These are phyloP conservation scores for Aspergillus avenaceus DNA, from an alignment of 495 filamentous ascomycete species.

Conservation along the genomic window DNA sequence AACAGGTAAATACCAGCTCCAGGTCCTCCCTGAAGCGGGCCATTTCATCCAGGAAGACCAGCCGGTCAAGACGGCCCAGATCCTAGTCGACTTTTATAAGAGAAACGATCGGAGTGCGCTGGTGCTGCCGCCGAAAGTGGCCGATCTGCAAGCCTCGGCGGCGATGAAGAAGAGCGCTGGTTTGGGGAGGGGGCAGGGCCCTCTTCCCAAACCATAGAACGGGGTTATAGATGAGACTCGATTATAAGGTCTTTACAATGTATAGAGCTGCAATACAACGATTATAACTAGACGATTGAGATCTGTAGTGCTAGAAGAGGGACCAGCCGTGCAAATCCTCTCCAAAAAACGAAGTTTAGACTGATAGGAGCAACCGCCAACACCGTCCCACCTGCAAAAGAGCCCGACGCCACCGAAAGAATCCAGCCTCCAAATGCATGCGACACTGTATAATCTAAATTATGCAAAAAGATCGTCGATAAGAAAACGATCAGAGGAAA, in stretches of 20 bases:
- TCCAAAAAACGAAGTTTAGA: too few relatives aligned
- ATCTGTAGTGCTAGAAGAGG: too few relatives aligned
- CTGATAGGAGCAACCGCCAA: neutral
- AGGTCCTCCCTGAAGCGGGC: slow-evolving; percentile 91
- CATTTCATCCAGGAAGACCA: slow-evolving; percentile 97
- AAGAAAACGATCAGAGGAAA: too few relatives aligned
- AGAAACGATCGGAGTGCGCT: slow-evolving; percentile 81
- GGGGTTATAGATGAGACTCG: neutral
- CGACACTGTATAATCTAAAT: neutral
- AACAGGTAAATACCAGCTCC: slow-evolving; percentile 87
- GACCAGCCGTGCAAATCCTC: too few relatives aligned
- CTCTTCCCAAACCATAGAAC: slow-evolving; percentile 3
- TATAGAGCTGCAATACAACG: neutral
- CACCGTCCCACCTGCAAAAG: neutral
- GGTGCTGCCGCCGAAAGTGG: slow-evolving; percentile 88
- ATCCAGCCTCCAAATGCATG: slow-evolving; percentile 5
- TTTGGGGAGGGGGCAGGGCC: neutral
- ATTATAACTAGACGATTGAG: neutral
- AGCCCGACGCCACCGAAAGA: neutral
- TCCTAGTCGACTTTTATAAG: slow-evolving; percentile 84
- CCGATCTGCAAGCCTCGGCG: slow-evolving; percentile 48
- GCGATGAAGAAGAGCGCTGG: slow-evolving; percentile 39
- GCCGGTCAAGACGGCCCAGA: slow-evolving; percentile 78
- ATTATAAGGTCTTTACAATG: neutral
- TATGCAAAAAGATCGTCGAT: neutral